Evolutionary conservation across 108 stramenopile genomes (phyloP), one percentile per base, ranked within the genome.

Genomic region (Asterionellopsis glacialis): DNA sequence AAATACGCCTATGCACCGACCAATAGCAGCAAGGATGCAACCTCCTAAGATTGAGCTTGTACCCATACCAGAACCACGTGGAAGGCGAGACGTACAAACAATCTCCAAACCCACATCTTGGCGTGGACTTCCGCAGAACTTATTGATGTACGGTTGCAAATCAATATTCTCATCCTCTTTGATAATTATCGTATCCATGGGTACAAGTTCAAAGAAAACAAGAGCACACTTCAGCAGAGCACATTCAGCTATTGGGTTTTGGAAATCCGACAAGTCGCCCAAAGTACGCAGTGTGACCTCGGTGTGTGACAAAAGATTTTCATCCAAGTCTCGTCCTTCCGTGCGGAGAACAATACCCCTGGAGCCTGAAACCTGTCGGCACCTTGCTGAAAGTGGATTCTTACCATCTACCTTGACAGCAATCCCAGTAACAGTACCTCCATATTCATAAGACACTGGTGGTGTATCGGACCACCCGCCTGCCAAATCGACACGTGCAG

Each of bases 401-500:
- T 66, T 49, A 9, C 61, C 71, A 55, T 92, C 85, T 5, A 90
- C 59, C 22, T 57, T 33, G 1, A 90, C 89, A 12, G 88, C 90
- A 25, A 88, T 62, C 42, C 81, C 79, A 10, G 78, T 72, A 0
- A 93, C 88, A 44, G 80, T 68, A 26, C 88, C 84, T 15, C 90
- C 89, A 62, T 67, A 69, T 55, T 95, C 89, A 65, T 74, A 87
- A 25, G 73, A 79, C 12, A 95, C 73, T 6, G 94, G 94, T 28
- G 94, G 90, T 14, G 94, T 95, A 60, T 95, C 94, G 48, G 67
- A 74, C 94, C 94, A 95, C 0, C 89, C 94, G 13, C 94, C 94
- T 10, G 79, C 82, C 6, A 95, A 49, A 63, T 95, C 94, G 0
- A 95, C 67, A 24, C 94, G 59, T 22, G 71, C 87, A 16, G 94